A percentile compares a stretch with the other conserved stretches of the same genome.
phyloP scores from a whole-genome alignment of 2,329 filamentous ascomycete genomes.

The Teratosphaeria pseudoeucalypti region DNA sequence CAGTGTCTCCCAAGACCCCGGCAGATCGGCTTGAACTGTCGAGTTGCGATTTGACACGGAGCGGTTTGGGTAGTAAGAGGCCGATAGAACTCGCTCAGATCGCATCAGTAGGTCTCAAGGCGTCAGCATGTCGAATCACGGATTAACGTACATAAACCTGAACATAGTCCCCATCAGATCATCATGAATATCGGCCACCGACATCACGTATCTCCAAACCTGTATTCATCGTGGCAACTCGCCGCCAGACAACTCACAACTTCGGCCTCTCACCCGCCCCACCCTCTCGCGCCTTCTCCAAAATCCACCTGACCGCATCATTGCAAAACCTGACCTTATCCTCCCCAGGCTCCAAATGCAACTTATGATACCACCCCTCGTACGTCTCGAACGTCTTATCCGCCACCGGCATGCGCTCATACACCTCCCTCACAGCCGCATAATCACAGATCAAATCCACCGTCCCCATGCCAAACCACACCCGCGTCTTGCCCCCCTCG shows the following conservation, averaged over 20 bases:
- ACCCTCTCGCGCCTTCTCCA: conserved; percentile 10
- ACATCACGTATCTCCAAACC: too few relatives aligned
- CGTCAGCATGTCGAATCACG: too few relatives aligned
- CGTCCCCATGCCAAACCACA: conserved; percentile 67
- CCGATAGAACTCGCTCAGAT: too few relatives aligned
- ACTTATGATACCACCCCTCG: conserved; percentile 67
- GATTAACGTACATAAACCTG: too few relatives aligned
- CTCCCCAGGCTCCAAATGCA: conserved; percentile 27
- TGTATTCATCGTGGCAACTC: background rate
- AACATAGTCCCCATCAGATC: too few relatives aligned
- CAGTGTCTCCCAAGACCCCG: too few relatives aligned
- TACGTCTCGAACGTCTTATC: conserved; percentile 67
- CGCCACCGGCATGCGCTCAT: conserved; percentile 29
- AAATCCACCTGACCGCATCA: conserved; percentile 26
- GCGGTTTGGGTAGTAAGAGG: too few relatives aligned
- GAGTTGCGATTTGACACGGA: too few relatives aligned
- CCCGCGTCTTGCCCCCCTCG: conserved; percentile 47
- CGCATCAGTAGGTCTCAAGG: too few relatives aligned
- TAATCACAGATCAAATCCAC: conserved; percentile 60
- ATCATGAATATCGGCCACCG: too few relatives aligned
- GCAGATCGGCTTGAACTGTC: too few relatives aligned
- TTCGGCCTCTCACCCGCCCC: background rate
- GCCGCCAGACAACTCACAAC: background rate
- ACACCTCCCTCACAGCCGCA: conserved; percentile 35
- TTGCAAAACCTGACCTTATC: conserved; percentile 24